A percentile compares a stretch with the other conserved stretches of the same genome.
Conservation (phyloP, 768 basidiomycete species). For the Lactifluus subvellereus region DNA sequence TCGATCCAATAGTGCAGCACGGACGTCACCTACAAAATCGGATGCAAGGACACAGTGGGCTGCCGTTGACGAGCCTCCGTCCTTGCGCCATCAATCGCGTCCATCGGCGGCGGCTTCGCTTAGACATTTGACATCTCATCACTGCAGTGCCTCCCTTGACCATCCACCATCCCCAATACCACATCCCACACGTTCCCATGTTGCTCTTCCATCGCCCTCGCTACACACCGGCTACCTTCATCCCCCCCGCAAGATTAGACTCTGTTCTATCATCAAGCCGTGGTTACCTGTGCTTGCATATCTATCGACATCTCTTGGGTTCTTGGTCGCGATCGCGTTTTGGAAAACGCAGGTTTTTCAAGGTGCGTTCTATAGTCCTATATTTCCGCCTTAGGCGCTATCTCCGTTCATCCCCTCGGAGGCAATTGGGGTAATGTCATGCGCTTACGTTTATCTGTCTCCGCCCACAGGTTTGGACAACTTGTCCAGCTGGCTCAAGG, state of each 20-base stretch:
- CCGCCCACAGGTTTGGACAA: conserved; percentile 63
- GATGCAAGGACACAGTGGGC: conserved; percentile 1
- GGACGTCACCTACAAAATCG: neutral
- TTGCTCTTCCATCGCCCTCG: conserved; percentile 22
- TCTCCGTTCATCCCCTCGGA: conserved; percentile 17
- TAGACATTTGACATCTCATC: conserved; percentile 11
- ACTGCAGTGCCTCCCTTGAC: neutral
- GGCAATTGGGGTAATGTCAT: neutral
- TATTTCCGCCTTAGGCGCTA: conserved; percentile 13
- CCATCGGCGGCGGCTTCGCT: conserved; percentile 9
- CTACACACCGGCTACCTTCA: conserved; percentile 22
- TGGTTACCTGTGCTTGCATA: conserved; percentile 79
- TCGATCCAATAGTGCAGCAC: neutral
- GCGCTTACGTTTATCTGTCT: conserved; percentile 21
- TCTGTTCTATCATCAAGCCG: conserved; percentile 51
- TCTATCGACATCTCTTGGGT: conserved; percentile 67
- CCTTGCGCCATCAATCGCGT: conserved; percentile 8
- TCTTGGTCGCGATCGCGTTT: conserved; percentile 75
- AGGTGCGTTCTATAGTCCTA: conserved; percentile 43
- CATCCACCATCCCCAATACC: conserved; percentile 4
- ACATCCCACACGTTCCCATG: conserved; percentile 4
- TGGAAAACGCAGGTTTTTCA: conserved; percentile 79
- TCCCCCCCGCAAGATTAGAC: conserved; percentile 21
- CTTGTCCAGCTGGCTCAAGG: conserved; percentile 71
- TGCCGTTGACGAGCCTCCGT: neutral